Evolutionary conservation across 2,329 filamentous ascomycete species (phyloP), one percentile per base, ranked within the genome.

Genomic region (Dactylellina leptospora): DNA sequence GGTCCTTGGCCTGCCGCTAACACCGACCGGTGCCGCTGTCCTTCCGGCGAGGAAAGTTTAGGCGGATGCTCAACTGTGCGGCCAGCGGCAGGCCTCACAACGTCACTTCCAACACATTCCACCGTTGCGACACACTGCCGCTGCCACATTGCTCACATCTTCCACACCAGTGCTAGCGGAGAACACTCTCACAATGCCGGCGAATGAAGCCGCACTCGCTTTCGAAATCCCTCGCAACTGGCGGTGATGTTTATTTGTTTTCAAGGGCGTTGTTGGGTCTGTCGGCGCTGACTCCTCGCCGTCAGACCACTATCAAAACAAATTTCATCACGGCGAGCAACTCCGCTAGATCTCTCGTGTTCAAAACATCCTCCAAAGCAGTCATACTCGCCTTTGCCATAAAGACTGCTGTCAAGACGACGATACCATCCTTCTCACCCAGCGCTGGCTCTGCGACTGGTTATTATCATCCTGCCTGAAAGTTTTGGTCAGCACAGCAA

Each of bases 71-170:
- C n/a, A n/a, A n/a, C n/a, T n/a, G n/a, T n/a, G 33, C 3, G 33
- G 3, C 9, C 3, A 44, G 40, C 47, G 23, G 47, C 25, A 51
- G 13, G 47, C 47, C 47, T 33, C 47, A 51, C 47, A 18, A 51
- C 47, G 47, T 51, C 47, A 30, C 4, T 8, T 2, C 9, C 47
- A 51, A 51, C 47, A 51, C 25, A 51, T 51, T 51, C 47, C 27
- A 5, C 16, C 16, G 18, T 22, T n/a, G 23, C 33, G 47, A 51
- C 44, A 22, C 18, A 11, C 20, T 23, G 44, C 44, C 44, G 44
- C 44, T 48, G 10, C 22, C 20, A 48, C 44, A 27, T 11, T 2
- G n/a, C n/a, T n/a, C n/a, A n/a, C n/a, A n/a, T n/a, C n/a, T n/a
- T n/a, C n/a, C n/a, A n/a, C n/a, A n/a, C n/a, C n/a, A n/a, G n/a